Conservation (phyloP, 2,329 filamentous ascomycete species). For the Aspergillus sp. region DNA sequence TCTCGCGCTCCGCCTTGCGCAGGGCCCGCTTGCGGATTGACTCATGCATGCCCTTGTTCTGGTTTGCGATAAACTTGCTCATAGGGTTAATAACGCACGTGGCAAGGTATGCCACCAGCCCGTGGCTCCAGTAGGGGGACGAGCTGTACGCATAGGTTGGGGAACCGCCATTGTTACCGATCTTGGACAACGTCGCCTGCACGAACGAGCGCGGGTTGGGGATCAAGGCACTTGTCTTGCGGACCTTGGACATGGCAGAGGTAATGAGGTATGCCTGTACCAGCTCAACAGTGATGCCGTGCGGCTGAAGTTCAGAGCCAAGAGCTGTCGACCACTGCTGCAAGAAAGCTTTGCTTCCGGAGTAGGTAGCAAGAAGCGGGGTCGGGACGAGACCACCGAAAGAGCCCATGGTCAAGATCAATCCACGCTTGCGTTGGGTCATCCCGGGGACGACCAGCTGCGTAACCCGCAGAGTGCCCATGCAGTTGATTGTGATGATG, state of each 20-base stretch:
- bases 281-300: slow-evolving; percentile 85
- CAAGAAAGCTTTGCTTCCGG: slow-evolving; percentile 95
- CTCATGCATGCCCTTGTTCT: slow-evolving; percentile 73
- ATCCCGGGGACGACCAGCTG: slow-evolving; percentile 82
- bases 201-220: slow-evolving; percentile 84
- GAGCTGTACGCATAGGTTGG: slow-evolving; percentile 79
- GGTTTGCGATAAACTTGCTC: slow-evolving; percentile 55
- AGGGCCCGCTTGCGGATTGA: slow-evolving; percentile 80
- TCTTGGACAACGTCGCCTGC: slow-evolving; percentile 70
- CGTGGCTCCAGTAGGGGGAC: slow-evolving; percentile 92
- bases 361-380: slow-evolving; percentile 91
- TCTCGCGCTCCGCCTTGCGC: slow-evolving; percentile 81
- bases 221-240: slow-evolving; percentile 72
- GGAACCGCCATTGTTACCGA: slow-evolving; percentile 74
- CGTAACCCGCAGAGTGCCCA: slow-evolving; percentile 84
- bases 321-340: slow-evolving; percentile 93
- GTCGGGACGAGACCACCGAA: slow-evolving; percentile 92
- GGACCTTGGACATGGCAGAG: slow-evolving; percentile 95
- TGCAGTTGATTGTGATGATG: slow-evolving; percentile 94
- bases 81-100: slow-evolving; percentile 60
- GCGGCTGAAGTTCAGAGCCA: slow-evolving; percentile 74
- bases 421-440: slow-evolving; percentile 76
- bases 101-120: slow-evolving; percentile 80
- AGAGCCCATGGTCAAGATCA: slow-evolving; percentile 96
- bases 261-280: slow-evolving; percentile 91